Evolutionary conservation across 208 protist species (phyloP).

Genomic region (Acanthamoeba comandoni): DNA sequence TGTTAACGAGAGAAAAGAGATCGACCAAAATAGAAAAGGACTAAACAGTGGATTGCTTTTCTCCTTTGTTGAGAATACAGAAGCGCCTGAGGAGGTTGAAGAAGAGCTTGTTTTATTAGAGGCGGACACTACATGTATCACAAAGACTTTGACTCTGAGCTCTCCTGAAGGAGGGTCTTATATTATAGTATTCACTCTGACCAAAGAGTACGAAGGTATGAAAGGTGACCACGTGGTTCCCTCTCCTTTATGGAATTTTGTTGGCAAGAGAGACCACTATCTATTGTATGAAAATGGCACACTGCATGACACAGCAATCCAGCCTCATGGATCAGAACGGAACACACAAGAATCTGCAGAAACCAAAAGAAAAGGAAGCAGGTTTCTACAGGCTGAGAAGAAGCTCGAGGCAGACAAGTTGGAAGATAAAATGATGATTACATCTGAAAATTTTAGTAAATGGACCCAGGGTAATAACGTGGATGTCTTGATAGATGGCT

Average conservation of each 20-base stretch:
- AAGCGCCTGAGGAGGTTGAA: slow-evolving; percentile 50
- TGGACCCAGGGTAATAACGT: slow-evolving; percentile 78
- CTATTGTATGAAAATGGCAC: slow-evolving; percentile 34
- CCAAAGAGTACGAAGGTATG: slow-evolving; percentile 74
- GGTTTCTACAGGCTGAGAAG: background rate
- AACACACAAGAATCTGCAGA: too few relatives aligned
- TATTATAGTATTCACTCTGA: slow-evolving; percentile 78
- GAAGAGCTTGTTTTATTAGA: slow-evolving; percentile 65
- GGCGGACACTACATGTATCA: slow-evolving; percentile 34
- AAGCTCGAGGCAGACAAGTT: slow-evolving; percentile 22
- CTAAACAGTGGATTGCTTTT: slow-evolving; percentile 59
- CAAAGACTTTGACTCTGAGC: slow-evolving; percentile 77
- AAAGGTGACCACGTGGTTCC: slow-evolving; percentile 2
- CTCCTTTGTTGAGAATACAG: slow-evolving; percentile 56
- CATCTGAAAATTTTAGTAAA: slow-evolving; percentile 73
- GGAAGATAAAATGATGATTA: slow-evolving; percentile 57
- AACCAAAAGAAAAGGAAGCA: slow-evolving; percentile 16
- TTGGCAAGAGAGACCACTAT: slow-evolving; percentile 44
- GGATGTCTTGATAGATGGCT: slow-evolving; percentile 86
- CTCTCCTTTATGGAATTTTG: slow-evolving; percentile 23
- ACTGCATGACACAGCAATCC: background rate
- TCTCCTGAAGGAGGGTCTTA: slow-evolving; percentile 81
- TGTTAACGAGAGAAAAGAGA: too few relatives aligned
- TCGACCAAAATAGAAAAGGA: too few relatives aligned
- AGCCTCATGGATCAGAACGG: too few relatives aligned